Percentiles rank a stretch among this genome's conserved stretches.
Evolutionary conservation across 129 eudicot genomes (phyloP).

Genomic region (Ambrosia trifida): DNA sequence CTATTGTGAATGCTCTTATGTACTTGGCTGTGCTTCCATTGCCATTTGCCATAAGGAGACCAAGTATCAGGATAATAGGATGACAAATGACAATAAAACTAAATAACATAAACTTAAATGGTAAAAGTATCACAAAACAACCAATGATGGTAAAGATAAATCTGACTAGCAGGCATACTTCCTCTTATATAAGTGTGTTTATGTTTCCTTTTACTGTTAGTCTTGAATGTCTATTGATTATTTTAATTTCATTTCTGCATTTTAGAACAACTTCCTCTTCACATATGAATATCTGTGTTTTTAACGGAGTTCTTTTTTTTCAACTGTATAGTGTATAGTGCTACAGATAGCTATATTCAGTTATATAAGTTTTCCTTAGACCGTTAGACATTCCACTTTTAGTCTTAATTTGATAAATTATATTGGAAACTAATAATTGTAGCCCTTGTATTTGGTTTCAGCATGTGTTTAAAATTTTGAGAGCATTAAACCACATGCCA

Average conservation of each 20-base stretch:
- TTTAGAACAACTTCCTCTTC: background rate
- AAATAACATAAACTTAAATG: slow-evolving; percentile 6
- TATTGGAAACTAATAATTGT: background rate
- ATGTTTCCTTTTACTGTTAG: slow-evolving; percentile 16
- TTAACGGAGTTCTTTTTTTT: background rate
- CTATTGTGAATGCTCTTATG: no score
- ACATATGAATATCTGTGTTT: background rate
- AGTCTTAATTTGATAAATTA: slow-evolving; percentile 6
- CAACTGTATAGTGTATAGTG: background rate
- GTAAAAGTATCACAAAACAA: background rate
- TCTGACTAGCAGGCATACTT: background rate
- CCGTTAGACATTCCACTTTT: background rate
- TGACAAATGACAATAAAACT: slow-evolving; percentile 2
- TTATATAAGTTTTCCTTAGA: background rate
- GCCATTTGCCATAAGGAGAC: slow-evolving; percentile 87
- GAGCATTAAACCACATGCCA: background rate
- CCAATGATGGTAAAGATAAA: background rate
- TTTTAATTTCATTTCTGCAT: slow-evolving; percentile 13
- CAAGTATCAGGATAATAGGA: slow-evolving; percentile 66
- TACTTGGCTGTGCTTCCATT: slow-evolving; percentile 95
- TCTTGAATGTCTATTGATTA: background rate
- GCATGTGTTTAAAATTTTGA: slow-evolving; percentile 5
- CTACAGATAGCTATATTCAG: slow-evolving; percentile 1
- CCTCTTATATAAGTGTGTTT: background rate
- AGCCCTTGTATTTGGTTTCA: background rate